phyloP scores from a whole-genome alignment of 257 asterid species.

The Galeopsis tetrahit region DNA sequence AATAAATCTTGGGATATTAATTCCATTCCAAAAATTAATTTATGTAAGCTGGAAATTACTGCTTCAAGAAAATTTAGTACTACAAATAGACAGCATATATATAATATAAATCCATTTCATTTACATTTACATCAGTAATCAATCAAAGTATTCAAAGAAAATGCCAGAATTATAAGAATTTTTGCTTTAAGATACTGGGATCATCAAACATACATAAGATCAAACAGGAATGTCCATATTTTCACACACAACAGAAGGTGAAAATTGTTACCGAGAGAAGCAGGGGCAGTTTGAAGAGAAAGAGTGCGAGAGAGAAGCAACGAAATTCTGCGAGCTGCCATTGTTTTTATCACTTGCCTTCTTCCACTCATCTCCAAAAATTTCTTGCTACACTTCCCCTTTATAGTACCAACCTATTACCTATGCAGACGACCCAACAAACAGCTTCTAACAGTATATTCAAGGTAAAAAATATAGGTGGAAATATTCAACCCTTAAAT shows the following conservation, averaged over 20 bases:
- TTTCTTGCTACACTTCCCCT: neutral
- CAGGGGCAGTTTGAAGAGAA: constrained; percentile 35
- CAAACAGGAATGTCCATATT: neutral
- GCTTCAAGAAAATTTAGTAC: neutral
- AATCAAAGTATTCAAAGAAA: neutral
- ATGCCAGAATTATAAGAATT: neutral
- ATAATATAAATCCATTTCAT: neutral
- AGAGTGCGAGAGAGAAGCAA: constrained; percentile 51
- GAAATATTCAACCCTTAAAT: too few species aligned
- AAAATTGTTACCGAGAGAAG: constrained; percentile 40
- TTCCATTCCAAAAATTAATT: neutral
- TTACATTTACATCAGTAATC: neutral
- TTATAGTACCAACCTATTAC: too few species aligned
- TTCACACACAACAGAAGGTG: constrained; percentile 10
- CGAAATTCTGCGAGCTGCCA: constrained; percentile 60
- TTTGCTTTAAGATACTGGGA: neutral
- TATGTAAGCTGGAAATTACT: neutral
- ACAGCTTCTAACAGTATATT: too few species aligned
- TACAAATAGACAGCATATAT: neutral
- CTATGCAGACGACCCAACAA: too few species aligned
- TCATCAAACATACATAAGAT: constrained; percentile 7
- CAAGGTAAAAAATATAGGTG: too few species aligned
- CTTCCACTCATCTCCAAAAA: neutral
- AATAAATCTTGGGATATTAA: neutral
- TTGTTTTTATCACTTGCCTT: neutral